These are phyloP conservation scores for Aspergillus mulundensis DNA, from an alignment of 495 filamentous ascomycete genomes.

Conservation along the genomic window DNA sequence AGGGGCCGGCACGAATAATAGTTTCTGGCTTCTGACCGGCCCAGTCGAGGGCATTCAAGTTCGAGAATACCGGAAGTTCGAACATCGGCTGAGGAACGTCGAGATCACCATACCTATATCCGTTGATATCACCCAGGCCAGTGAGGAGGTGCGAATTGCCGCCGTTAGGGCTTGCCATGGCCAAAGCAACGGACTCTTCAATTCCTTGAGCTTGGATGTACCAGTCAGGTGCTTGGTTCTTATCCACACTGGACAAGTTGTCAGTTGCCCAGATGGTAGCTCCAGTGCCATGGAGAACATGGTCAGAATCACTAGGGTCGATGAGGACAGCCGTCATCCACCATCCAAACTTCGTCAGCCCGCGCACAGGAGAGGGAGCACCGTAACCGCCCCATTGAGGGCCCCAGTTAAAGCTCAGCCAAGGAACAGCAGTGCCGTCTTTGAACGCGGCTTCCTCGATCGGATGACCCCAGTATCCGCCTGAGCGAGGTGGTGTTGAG, in stretches of 20 bases:
- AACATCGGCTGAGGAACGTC: slow-evolving; percentile 46
- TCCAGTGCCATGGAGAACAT: slow-evolving; percentile 57
- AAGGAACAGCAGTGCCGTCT: slow-evolving; percentile 36
- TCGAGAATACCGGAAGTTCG: slow-evolving; percentile 47
- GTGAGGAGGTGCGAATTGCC: slow-evolving; percentile 52
- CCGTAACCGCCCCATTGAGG: slow-evolving; percentile 19
- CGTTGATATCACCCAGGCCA: slow-evolving; percentile 56
- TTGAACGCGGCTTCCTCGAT: slow-evolving; percentile 23
- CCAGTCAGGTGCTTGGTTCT: slow-evolving; percentile 44
- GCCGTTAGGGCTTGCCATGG: slow-evolving; percentile 44
- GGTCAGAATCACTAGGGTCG: slow-evolving; percentile 55
- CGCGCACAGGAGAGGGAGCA: slow-evolving; percentile 15
- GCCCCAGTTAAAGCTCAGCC: slow-evolving; percentile 21
- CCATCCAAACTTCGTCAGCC: slow-evolving; percentile 48
- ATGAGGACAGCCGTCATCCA: slow-evolving; percentile 61
- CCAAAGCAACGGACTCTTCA: slow-evolving; percentile 54
- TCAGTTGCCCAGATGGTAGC: slow-evolving; percentile 50
- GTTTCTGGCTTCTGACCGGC: slow-evolving; percentile 50
- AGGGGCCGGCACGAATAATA: slow-evolving; percentile 54
- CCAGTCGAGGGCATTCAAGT: slow-evolving; percentile 50
- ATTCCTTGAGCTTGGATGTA: slow-evolving; percentile 53
- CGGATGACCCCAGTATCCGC: slow-evolving; percentile 48
- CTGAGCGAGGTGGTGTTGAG: slow-evolving; percentile 15
- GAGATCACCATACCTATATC: slow-evolving; percentile 47
- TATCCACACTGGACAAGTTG: slow-evolving; percentile 40